phyloP scores from a whole-genome alignment of 164 flowering plant genomes.

The Chloranthus sessilifolius region DNA sequence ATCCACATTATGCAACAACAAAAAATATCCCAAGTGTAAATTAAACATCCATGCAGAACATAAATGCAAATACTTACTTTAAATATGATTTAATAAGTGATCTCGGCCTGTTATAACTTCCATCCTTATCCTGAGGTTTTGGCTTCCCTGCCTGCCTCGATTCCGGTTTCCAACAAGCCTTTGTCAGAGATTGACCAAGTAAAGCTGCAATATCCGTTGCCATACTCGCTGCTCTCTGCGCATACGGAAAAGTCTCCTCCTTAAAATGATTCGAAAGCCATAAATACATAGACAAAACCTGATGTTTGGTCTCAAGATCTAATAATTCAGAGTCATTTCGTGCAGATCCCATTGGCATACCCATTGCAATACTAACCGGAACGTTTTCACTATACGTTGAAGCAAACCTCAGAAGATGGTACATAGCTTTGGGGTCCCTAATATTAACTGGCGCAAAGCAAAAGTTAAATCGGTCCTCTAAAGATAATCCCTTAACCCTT shows the following conservation, averaged over 20 bases:
- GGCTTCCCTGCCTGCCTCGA: conserved; percentile 43
- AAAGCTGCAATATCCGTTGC: conserved; percentile 72
- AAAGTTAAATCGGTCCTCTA: conserved; percentile 88
- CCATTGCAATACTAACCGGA: conserved; percentile 86
- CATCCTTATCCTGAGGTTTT: conserved; percentile 37
- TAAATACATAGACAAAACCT: conserved; percentile 81
- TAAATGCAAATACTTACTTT: conserved; percentile 36
- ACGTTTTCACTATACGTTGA: conserved; percentile 57
- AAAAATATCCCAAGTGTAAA: too few species aligned
- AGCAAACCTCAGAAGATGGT: conserved; percentile 78
- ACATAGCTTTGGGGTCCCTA: conserved; percentile 93
- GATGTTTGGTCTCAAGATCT: conserved; percentile 92
- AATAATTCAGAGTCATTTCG: conserved; percentile 72
- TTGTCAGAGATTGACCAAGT: conserved; percentile 70
- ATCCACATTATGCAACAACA: too few species aligned
- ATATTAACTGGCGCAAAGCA: conserved; percentile 96
- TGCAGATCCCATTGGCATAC: conserved; percentile 83
- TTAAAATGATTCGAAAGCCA: conserved; percentile 85
- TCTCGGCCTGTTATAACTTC: conserved; percentile 50
- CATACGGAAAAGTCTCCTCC: conserved; percentile 64
- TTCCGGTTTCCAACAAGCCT: conserved; percentile 78
- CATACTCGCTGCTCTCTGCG: conserved; percentile 68
- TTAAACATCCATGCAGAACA: not conserved
- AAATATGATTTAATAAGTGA: conserved; percentile 40
- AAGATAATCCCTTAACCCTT: conserved; percentile 64